Conservation (phyloP, 345 rosid species). For the Carallia pectinifolia region DNA sequence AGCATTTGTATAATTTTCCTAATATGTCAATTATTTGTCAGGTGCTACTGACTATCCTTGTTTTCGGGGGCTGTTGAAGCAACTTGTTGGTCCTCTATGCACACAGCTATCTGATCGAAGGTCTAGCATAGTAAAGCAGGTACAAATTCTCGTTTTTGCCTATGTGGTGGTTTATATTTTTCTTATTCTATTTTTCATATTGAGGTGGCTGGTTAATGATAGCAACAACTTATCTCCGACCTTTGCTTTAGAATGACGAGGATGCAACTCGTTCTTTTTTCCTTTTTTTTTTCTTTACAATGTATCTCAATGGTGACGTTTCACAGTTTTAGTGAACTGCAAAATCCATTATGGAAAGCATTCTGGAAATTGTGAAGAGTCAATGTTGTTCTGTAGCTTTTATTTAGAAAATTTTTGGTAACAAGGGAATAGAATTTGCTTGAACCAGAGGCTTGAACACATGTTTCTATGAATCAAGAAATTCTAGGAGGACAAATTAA, state of each 20-base stretch:
- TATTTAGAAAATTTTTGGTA: too few species aligned
- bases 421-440: too few species aligned
- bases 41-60: conserved; percentile 87
- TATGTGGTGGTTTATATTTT: conserved; percentile 3
- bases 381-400: background rate
- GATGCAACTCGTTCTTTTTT: background rate
- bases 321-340: background rate
- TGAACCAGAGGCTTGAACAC: too few species aligned
- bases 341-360: background rate
- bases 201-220: background rate
- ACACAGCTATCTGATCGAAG: conserved; percentile 89
- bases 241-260: background rate
- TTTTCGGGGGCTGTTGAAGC: conserved; percentile 90
- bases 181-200: background rate
- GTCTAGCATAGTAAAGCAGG: conserved; percentile 98
- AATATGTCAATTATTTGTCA: conserved; percentile 23
- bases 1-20: too few species aligned
- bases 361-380: background rate
- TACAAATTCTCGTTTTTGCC: conserved; percentile 15
- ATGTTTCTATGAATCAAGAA: too few species aligned
- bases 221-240: background rate
- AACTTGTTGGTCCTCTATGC: conserved; percentile 83
- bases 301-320: background rate
- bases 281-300: background rate
- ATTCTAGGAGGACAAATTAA: background rate